Evolutionary conservation across 2,329 filamentous ascomycete species (phyloP).

Genomic region (Didymella keratinophila): DNA sequence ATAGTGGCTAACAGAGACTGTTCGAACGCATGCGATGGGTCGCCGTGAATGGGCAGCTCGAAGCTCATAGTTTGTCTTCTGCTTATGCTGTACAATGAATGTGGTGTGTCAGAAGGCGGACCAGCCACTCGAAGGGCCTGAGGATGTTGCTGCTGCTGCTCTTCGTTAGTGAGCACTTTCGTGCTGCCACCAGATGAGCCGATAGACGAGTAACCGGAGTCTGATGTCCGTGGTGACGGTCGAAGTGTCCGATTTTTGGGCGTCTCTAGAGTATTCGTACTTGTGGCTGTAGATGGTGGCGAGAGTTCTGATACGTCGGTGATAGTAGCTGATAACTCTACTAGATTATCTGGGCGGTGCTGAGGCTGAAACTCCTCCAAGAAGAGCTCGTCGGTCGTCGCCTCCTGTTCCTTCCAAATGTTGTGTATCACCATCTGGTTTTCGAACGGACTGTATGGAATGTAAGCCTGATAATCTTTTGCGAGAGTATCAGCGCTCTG

Average conservation of each 20-base stretch:
- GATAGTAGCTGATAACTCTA: constrained; percentile 17
- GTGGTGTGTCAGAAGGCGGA: not conserved
- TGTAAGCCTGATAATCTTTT: constrained; percentile 19
- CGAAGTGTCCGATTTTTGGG: constrained; percentile 18
- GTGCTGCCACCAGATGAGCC: constrained; percentile 8
- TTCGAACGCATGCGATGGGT: not conserved
- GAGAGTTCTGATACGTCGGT: constrained; percentile 16
- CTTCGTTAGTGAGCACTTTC: not conserved
- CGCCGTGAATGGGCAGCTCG: constrained; percentile 5
- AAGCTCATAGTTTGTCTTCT: constrained; percentile 20
- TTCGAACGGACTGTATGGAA: constrained; percentile 18
- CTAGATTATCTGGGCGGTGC: constrained; percentile 3
- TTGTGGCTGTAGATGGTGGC: constrained; percentile 21
- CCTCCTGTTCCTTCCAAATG: constrained; percentile 15
- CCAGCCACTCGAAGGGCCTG: constrained; percentile 10
- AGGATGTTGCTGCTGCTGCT: constrained; percentile 13
- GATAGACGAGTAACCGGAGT: constrained; percentile 53
- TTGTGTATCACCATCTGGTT: constrained; percentile 16
- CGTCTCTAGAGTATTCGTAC: constrained; percentile 9
- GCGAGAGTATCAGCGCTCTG: constrained; percentile 17
- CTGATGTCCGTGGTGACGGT: constrained; percentile 42
- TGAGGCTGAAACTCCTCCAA: constrained; percentile 2
- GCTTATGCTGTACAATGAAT: constrained; percentile 3
- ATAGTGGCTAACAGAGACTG: constrained; percentile 12
- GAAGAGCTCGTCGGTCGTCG: constrained; percentile 13